Evolutionary conservation across 2,329 filamentous ascomycete genomes (phyloP).

Genomic region (Pezicula carpinea): DNA sequence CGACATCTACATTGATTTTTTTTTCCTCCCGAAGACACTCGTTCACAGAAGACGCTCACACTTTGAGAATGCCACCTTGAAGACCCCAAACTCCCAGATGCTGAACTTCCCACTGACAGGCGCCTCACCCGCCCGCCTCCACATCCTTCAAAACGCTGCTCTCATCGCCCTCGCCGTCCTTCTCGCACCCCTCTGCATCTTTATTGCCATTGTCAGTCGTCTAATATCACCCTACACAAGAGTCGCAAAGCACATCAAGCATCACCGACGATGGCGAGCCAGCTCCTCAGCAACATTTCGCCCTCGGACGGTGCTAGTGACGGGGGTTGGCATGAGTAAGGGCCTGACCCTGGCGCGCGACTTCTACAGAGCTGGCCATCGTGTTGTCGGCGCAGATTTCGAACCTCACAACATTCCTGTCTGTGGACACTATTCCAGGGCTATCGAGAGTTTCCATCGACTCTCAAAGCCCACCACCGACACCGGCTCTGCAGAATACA

Average conservation of each 20-base stretch:
- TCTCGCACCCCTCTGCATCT: slow-evolving; percentile 19
- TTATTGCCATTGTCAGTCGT: slow-evolving; percentile 9
- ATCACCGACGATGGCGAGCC: slow-evolving; percentile 13
- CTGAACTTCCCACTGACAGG: slow-evolving; percentile 5
- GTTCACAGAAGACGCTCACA: too few relatives aligned
- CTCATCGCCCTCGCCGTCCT: slow-evolving; percentile 31
- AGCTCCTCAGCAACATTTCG: slow-evolving; percentile 18
- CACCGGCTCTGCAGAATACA: slow-evolving; percentile 41
- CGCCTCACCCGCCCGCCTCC: slow-evolving; percentile 22
- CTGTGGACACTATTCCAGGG: slow-evolving; percentile 51
- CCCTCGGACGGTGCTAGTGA: slow-evolving; percentile 58
- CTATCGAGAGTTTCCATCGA: slow-evolving; percentile 50
- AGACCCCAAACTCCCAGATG: too few relatives aligned
- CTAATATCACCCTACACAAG: slow-evolving; percentile 7
- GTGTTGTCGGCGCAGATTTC: slow-evolving; percentile 67
- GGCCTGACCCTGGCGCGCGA: slow-evolving; percentile 61
- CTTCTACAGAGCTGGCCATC: slow-evolving; percentile 60
- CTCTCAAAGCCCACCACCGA: slow-evolving; percentile 31
- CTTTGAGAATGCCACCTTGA: too few relatives aligned
- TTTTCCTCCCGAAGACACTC: too few relatives aligned
- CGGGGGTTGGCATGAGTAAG: slow-evolving; percentile 68
- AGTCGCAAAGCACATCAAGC: slow-evolving; percentile 6
- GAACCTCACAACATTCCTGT: slow-evolving; percentile 40
- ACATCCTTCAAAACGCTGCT: slow-evolving; percentile 42
- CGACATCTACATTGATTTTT: too few relatives aligned